Conservation (phyloP, 805 yeast species). For the Grigorovia transvaalensis region DNA sequence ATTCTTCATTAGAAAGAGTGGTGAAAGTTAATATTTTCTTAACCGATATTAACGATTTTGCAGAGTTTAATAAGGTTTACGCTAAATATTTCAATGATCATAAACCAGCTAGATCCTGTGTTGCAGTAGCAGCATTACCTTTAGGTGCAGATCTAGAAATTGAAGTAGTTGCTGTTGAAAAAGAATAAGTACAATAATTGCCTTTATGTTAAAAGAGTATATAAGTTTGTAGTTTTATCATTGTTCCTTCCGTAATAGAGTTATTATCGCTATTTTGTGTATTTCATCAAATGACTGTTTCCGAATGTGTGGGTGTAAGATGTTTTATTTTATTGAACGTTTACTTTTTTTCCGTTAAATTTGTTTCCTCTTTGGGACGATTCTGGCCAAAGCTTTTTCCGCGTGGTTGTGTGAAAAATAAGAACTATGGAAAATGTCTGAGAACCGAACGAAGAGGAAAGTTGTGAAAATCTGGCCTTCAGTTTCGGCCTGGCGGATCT, state of each 20-base stretch:
- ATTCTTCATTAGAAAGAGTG: constrained; percentile 71
- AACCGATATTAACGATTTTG: constrained; percentile 82
- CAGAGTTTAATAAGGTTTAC: constrained; percentile 77
- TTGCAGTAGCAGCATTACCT: constrained; percentile 87
- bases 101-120: constrained; percentile 96
- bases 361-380: not conserved
- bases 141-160: constrained; percentile 77
- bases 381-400: too few species aligned
- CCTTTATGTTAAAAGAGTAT: too few species aligned
- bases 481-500: too few species aligned
- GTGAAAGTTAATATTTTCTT: constrained; percentile 84
- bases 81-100: constrained; percentile 61
- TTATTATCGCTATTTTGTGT: too few species aligned
- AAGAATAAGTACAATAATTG: constrained; percentile 15
- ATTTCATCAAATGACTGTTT: not conserved
- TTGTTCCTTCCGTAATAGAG: too few species aligned
- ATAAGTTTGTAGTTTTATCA: too few species aligned
- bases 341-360: not conserved
- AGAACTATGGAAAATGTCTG: too few species aligned
- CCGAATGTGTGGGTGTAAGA: not conserved
- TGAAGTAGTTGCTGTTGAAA: constrained; percentile 84
- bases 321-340: too few species aligned
- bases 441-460: too few species aligned
- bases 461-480: too few species aligned
- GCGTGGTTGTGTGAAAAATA: too few species aligned